Percentiles rank a stretch among this genome's conserved stretches.
Evolutionary conservation across 2,329 filamentous ascomycete genomes (phyloP).

Genomic region (Tympanopsis confertula): DNA sequence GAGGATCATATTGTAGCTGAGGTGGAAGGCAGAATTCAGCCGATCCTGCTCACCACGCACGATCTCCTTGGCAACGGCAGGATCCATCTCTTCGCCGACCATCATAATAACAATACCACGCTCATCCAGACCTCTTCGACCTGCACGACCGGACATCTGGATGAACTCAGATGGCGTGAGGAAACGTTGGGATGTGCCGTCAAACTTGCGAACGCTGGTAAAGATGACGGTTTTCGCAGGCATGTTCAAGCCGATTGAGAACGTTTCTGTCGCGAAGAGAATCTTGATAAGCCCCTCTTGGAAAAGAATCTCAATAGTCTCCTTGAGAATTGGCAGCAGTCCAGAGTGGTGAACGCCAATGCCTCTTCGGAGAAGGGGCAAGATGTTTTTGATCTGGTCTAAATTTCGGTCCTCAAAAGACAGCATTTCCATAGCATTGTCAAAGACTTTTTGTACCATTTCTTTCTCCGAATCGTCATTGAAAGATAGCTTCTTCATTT

Average conservation of each 20-base stretch:
- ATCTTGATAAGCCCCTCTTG: constrained; percentile 97
- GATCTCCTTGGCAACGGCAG: constrained; percentile 83
- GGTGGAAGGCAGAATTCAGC: constrained; percentile 91
- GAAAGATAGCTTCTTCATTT: constrained; percentile 79
- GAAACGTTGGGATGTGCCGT: constrained; percentile 69
- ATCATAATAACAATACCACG: constrained; percentile 99
- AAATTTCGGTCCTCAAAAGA: constrained; percentile 83
- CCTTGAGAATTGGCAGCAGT: constrained; percentile 86
- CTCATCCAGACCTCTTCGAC: constrained; percentile 91
- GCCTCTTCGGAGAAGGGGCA: constrained; percentile 78
- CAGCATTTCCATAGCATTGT: constrained; percentile 81
- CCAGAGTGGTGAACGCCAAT: constrained; percentile 97
- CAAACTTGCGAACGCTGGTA: constrained; percentile 89
- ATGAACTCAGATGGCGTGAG: constrained; percentile 93
- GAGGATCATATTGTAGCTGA: constrained; percentile 98
- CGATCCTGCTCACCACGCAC: constrained; percentile 95
- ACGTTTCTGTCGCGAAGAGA: constrained; percentile 93
- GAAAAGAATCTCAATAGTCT: constrained; percentile 97
- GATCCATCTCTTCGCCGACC: constrained; percentile 94
- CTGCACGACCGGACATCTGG: constrained; percentile 95
- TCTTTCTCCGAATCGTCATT: constrained; percentile 93
- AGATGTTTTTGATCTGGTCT: constrained; percentile 80
- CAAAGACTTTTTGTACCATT: constrained; percentile 89
- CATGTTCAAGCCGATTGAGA: constrained; percentile 98
- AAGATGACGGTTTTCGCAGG: constrained; percentile 99